Conservation (phyloP, 2,329 filamentous ascomycete species). For the Fonsecaea erecta region DNA sequence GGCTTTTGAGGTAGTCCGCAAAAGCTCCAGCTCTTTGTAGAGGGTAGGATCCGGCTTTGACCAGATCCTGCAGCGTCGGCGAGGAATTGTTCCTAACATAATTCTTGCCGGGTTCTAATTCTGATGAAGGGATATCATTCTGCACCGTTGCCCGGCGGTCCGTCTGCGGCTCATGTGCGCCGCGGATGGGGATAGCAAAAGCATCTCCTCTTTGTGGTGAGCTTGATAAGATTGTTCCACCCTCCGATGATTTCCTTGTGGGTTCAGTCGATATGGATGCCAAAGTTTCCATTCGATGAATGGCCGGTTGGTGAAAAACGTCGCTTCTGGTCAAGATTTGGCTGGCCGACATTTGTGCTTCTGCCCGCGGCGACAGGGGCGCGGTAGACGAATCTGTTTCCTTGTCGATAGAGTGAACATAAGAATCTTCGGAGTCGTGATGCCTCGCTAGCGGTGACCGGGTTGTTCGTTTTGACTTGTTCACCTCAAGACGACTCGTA, state of each 20-base stretch:
- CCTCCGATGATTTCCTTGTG: conserved; percentile 47
- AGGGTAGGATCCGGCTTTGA: conserved; percentile 71
- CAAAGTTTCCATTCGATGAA: conserved; percentile 48
- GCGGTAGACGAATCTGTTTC: conserved; percentile 74
- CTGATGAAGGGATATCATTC: conserved; percentile 13
- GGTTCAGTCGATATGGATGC: conserved; percentile 43
- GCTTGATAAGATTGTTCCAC: conserved; percentile 35
- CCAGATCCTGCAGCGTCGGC: conserved; percentile 62
- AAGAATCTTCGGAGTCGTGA: conserved; percentile 73
- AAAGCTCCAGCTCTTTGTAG: conserved; percentile 81
- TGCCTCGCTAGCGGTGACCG: conserved; percentile 58
- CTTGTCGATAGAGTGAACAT: conserved; percentile 73
- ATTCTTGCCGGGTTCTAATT: conserved; percentile 21
- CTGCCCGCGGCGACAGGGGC: conserved; percentile 68
- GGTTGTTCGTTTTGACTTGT: conserved; percentile 54
- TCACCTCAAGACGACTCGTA: conserved; percentile 58
- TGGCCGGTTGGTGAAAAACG: conserved; percentile 80
- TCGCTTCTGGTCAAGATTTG: conserved; percentile 87
- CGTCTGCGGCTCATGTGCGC: conserved; percentile 1
- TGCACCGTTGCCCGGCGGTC: conserved; percentile 16
- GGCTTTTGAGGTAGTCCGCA: conserved; percentile 78
- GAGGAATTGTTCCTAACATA: conserved; percentile 39
- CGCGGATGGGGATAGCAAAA: conserved; percentile 22
- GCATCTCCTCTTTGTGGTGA: conserved; percentile 27
- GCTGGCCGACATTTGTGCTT: conserved; percentile 79